Base-by-base conservation (phyloP, 306 rosid species). In the Pterocarpus macrocarpus region DNA sequence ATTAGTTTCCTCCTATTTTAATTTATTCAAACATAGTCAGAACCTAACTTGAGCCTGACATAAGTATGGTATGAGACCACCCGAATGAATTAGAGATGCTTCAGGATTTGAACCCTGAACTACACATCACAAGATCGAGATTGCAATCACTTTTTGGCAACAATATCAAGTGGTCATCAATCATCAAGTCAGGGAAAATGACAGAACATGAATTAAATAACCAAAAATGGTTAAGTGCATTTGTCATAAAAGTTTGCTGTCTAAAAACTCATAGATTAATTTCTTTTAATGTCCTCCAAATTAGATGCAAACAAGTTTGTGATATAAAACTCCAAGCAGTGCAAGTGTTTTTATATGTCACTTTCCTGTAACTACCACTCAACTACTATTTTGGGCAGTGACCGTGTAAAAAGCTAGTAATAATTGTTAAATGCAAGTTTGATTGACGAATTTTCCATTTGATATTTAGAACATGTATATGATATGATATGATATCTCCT, bases 341-440 rank as follows among this genome's bases (percentile, higher is more conserved):
- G 16, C 5, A 4, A 44, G 4, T 50, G 34, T 3, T 47, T 34
- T 52, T 15, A 33, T 13, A 49, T 47, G 61, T 36, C 30, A 70
- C 13, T 50, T 47, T 13, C 7, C 59, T 41, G 2, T 71, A 71
- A 3, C 62, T 7, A 32, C 62, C 56, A 55, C 73, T 49, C 28
- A 49, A 62, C 15, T 52, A 33, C 80, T 52, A 65, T 65, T 68
- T 69, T 71, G 57, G 52, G 43, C 58, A 66, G 64, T 57, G 59
- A 52, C 63, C 28, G 55, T 80, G 50, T 22, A 22, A 52, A 80
- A 84, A 84, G 87, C 50, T 69, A 52, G 85, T 73, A 73, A 81
- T 77, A 69, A 82, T 78, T 81, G 72, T 76, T 28, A 66, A 33
- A 49, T 69, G 44, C 16, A 66, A 7, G 39, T 81, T 81, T 81